Evolutionary conservation across 352 stramenopile species (phyloP).

Genomic region (Phytophthora capsici): DNA sequence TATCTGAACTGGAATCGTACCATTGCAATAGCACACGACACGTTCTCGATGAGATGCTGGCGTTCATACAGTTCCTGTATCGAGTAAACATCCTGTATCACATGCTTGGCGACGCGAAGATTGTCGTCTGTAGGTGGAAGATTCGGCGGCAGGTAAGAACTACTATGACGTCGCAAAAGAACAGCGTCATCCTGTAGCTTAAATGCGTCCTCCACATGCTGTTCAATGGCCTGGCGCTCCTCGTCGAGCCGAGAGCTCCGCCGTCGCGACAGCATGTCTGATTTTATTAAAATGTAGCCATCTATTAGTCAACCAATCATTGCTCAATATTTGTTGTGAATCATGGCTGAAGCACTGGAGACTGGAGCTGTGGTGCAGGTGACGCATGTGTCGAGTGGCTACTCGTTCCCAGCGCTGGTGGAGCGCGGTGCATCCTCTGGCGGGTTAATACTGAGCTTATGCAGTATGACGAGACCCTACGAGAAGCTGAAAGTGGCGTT

Average conservation of each 20-base stretch:
- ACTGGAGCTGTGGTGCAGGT: conserved; percentile 69
- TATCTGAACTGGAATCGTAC: background rate
- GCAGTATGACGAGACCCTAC: conserved; percentile 68
- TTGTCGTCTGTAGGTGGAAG: conserved; percentile 22
- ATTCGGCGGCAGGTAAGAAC: conserved; percentile 50
- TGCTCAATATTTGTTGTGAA: conserved; percentile 4
- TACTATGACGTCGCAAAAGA: conserved; percentile 34
- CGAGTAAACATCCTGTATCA: conserved; percentile 71
- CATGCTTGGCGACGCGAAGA: conserved; percentile 58
- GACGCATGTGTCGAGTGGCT: conserved; percentile 45
- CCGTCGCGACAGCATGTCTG: conserved; percentile 36
- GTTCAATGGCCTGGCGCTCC: conserved; percentile 58
- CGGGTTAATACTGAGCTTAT: conserved; percentile 54
- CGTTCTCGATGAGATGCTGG: conserved; percentile 67
- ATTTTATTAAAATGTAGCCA: conserved; percentile 25
- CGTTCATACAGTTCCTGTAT: conserved; percentile 71
- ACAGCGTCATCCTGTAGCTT: conserved; percentile 16
- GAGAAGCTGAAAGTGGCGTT: conserved; percentile 83
- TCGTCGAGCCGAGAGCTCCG: conserved; percentile 51
- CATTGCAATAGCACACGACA: conserved; percentile 60
- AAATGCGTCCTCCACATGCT: conserved; percentile 52
- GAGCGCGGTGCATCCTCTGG: conserved; percentile 43
- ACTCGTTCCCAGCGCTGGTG: conserved; percentile 58
- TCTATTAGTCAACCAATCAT: conserved; percentile 11
- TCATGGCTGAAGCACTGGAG: conserved; percentile 35